Percentiles rank a stretch among this genome's conserved stretches.
Conservation (phyloP, 2,329 filamentous ascomycete species). For the Epichloe hybrida region DNA sequence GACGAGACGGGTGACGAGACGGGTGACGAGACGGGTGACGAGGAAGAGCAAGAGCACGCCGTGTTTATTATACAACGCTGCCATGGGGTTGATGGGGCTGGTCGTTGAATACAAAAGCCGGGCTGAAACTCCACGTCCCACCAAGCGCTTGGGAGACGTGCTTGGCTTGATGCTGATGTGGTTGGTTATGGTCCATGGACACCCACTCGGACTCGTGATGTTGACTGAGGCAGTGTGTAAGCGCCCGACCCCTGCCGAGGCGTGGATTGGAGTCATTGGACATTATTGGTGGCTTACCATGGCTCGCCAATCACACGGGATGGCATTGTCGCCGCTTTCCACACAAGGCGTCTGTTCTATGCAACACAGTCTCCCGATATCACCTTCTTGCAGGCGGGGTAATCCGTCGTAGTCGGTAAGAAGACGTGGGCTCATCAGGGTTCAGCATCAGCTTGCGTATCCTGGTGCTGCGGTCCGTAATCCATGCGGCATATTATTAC, state of each 20-base stretch:
- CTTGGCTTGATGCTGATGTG: background rate
- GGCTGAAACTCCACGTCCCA: background rate
- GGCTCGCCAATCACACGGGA: constrained; percentile 17
- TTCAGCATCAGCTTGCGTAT: background rate
- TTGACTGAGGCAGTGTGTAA: constrained; percentile 9
- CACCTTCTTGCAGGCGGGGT: constrained; percentile 5
- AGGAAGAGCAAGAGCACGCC: background rate
- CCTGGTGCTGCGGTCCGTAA: background rate
- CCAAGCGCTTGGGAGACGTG: background rate
- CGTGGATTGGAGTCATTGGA: background rate
- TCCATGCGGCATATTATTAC: background rate
- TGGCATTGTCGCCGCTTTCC: constrained; percentile 14
- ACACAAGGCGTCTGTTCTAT: constrained; percentile 18
- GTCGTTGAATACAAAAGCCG: no score
- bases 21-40: no score
- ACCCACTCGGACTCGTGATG: constrained; percentile 2
- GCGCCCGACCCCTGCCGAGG: constrained; percentile 13
- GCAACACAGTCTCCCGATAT: constrained; percentile 6
- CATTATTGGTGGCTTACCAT: no score
- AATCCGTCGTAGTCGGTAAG: background rate
- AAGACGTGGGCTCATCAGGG: no score
- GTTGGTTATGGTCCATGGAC: background rate
- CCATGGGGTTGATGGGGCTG: no score
- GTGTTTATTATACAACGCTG: background rate
- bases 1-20: no score